A percentile compares a stretch with the other conserved stretches of the same genome.
These are phyloP conservation scores for Prunella vulgaris DNA, from an alignment of 257 asterid species.

Conservation along the genomic window DNA sequence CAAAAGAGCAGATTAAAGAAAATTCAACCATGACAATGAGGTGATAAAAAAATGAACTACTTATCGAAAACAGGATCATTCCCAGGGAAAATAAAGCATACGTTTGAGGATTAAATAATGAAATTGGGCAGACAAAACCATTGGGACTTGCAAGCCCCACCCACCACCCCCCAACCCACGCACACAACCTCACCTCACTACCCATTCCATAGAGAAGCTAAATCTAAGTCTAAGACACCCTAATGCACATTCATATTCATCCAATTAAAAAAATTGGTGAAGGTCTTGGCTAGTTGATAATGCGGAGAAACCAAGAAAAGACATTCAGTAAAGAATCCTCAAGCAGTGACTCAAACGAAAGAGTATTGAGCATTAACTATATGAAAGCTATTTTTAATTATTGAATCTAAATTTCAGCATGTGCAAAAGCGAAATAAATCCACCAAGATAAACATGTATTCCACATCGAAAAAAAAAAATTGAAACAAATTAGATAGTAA, in stretches of 20 bases:
- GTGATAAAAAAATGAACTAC: constrained; percentile 13
- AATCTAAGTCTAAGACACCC: neutral
- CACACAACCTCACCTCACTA: constrained; percentile 21
- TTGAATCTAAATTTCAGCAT: neutral
- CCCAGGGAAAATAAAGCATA: neutral
- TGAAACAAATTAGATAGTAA: neutral
- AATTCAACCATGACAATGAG: neutral
- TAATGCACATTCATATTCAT: neutral
- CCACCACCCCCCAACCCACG: too few relatives aligned
- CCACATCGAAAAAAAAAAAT: neutral
- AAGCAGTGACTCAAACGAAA: constrained; percentile 13
- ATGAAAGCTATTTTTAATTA: neutral
- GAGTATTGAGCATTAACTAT: constrained; percentile 2
- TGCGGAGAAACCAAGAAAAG: constrained; percentile 23
- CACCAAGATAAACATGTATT: constrained; percentile 1
- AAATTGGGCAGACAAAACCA: constrained; percentile 7
- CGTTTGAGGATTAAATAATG: neutral
- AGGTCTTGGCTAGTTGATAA: neutral
- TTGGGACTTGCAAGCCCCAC: constrained; percentile 1
- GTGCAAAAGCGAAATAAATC: neutral
- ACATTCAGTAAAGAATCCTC: constrained; percentile 6
- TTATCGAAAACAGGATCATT: neutral
- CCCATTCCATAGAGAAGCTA: constrained; percentile 16
- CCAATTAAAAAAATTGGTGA: neutral
- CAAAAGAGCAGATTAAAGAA: neutral